Evolutionary conservation across 2,329 filamentous ascomycete species (phyloP), one percentile per base, ranked within the genome.

Genomic region (Nectriaceae sp.): DNA sequence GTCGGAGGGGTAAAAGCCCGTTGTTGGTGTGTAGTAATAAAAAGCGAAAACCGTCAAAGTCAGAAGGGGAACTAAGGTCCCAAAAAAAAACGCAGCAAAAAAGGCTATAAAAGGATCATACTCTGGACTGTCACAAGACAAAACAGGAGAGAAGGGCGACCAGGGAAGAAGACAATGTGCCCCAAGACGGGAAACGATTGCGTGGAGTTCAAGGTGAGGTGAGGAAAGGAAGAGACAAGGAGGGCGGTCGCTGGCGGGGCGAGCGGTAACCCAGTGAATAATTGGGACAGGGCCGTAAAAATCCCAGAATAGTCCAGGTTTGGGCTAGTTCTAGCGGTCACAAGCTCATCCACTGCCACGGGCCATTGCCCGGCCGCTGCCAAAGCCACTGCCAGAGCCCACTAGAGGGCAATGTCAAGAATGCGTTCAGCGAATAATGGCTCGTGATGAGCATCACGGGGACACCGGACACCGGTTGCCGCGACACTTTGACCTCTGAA

Each of bases 1-100:
- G 35, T 26, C 42, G 38, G 52, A 49, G 26, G 26, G 29, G 44
- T 37, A 50, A 21, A 33, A 11, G 37, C 13, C 13, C 5, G 8
- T 36, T 36, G 8, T 36, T 36, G 33, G 8, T 16, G n/a, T 10
- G 33, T 36, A 10, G 33, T 26, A 47, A 42, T 21, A 46, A 46
- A 29, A 21, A 5, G 19, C 13, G 40, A 51, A 44, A 21, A 31
- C 26, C 36, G 54, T 40, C 53, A 42, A 37, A 21, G 42, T 48
- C 49, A 40, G 42, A 24, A 29, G 54, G 52, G 54, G 42, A 51
- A 57, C 54, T 40, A 55, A 42, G 49, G 35, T 50, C 21, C 22
- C 45, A 43, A 33, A 38, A 38, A 42, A 42, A 56, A 47, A 26
- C 38, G 40, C 49, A 55, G 45, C 44, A 48, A 52, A 44, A 39